Conservation (phyloP, 768 basidiomycete genomes). For the Xerocomellus amylosporus region DNA sequence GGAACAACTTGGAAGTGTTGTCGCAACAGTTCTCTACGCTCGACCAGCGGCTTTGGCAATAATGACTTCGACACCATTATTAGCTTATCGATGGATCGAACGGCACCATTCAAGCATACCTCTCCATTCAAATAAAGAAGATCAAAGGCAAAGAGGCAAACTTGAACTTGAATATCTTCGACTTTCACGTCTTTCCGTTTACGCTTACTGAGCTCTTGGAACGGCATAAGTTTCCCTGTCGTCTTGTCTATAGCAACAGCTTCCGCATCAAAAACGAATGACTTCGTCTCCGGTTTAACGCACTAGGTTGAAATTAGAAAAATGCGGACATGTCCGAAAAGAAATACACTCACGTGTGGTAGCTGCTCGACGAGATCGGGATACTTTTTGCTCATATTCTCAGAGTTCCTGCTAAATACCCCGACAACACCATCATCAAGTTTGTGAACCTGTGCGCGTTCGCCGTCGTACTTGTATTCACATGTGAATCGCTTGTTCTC, state of each 20-base stretch:
- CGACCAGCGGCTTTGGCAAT: constrained; percentile 68
- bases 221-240: constrained; percentile 87
- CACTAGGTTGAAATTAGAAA: constrained; percentile 49
- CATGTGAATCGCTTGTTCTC: constrained; percentile 95
- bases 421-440: constrained; percentile 77
- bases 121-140: constrained; percentile 95
- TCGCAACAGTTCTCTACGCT: constrained; percentile 73
- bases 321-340: not conserved
- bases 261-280: constrained; percentile 95
- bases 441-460: constrained; percentile 93
- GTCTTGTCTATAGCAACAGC: constrained; percentile 92
- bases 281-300: constrained; percentile 76
- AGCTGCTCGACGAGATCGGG: constrained; percentile 96
- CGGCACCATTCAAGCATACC: constrained; percentile 40
- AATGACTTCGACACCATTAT: constrained; percentile 57
- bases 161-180: constrained; percentile 95
- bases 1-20: constrained; percentile 79
- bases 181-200: constrained; percentile 98
- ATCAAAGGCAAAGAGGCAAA: constrained; percentile 96
- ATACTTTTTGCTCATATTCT: constrained; percentile 99
- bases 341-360: constrained; percentile 57
- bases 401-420: constrained; percentile 97
- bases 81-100: not conserved
- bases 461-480: constrained; percentile 99
- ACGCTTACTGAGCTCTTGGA: constrained; percentile 92